Evolutionary conservation across 1,139 yeast genomes (phyloP), one percentile per base, ranked within the genome.

Genomic region (Kluyveromyces marxianus): DNA sequence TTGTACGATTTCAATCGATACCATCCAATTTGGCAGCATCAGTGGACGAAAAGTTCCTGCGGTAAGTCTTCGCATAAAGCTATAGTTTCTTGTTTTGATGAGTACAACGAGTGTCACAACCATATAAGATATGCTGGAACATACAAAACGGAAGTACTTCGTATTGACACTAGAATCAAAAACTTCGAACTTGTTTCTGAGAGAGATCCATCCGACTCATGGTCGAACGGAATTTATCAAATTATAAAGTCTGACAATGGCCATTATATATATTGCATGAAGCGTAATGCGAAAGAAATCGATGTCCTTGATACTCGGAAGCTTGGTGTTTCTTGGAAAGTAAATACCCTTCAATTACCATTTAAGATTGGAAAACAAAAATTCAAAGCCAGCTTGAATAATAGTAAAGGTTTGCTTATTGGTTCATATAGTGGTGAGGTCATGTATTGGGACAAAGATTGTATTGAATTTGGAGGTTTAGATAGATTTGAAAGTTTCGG

Each of bases 391-490:
- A 42, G 47, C 25, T 29, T 59, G 27, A 47, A 50, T 10, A 37
- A 42, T 7, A 35, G 42, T 4, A 43, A 50, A 35, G 65, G 65
- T 4, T 47, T 59, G 21, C 29, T 46, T 7, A 42, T 59, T 26
- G 66, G 62, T 1, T 50, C 59, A 6, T 38, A 43, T 4, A 35
- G 46, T n/a, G 58, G 57, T 2, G 29, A 45, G 3, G 24, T 61
- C 3, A 8, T 57, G 4, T 51, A 50, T 6, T 62, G 66, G 66
- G 41, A 48, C 3, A 49, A 50, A 30, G 53, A 53, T 33, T 31
- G 54, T 5, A 47, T 59, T 4, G 65, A 60, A 41, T 59, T 59
- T 44, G 66, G 65, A 2, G 65, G 64, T 1, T 40, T 59, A 5
- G 37, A 28, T 7, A 39, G 48, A 21, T 26, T 40, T 5, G 38